Evolutionary conservation across 2,329 filamentous ascomycete genomes (phyloP), one percentile per base, ranked within the genome.

Genomic region (Didymella pomorum): DNA sequence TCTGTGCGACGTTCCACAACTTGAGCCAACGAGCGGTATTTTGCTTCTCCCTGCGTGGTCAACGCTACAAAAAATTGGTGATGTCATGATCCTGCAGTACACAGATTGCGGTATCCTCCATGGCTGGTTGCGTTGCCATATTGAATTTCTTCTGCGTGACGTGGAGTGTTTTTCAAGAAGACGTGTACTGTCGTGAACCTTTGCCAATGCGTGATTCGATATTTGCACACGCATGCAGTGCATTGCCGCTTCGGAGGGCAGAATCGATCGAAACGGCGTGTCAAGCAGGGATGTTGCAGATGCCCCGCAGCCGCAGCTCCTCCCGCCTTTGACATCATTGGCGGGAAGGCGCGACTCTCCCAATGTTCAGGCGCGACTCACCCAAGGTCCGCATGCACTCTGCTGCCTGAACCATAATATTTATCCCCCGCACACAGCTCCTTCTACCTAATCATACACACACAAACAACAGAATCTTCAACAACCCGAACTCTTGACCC

Each of bases 261-360:
- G 44, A n/a, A 55, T 57, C 49, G 55, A 52, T 58, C 43, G 48
- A n/a, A 49, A 29, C 47, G 37, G 50, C 39, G 37, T 53, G 56
- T 53, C 56, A 45, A 37, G 35, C 31, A 45, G 48, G 48, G 59
- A 21, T 46, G 29, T 6, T 16, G 11, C 12, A 16, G 47, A 28
- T 49, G 48, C 61, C 54, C 59, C 61, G 44, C 45, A 54, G 54
- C 60, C 65, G 41, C 23, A 41, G 41, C 41, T 43, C 20, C 21
- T 42, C 20, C 65, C 65, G 62, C 58, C 59, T 60, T 54, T 61
- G 67, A 69, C 65, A 65, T 67, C 67, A 68, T 56, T 56, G 47
- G 47, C 18, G 16, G 23, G 23, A 41, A 52, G 20, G 37, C 37
- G 25, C 26, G 23, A 9, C 21, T n/a, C 21, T n/a, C 39, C 29